phyloP scores from a whole-genome alignment of 2,329 filamentous ascomycete genomes.

The Fusarium sp. region DNA sequence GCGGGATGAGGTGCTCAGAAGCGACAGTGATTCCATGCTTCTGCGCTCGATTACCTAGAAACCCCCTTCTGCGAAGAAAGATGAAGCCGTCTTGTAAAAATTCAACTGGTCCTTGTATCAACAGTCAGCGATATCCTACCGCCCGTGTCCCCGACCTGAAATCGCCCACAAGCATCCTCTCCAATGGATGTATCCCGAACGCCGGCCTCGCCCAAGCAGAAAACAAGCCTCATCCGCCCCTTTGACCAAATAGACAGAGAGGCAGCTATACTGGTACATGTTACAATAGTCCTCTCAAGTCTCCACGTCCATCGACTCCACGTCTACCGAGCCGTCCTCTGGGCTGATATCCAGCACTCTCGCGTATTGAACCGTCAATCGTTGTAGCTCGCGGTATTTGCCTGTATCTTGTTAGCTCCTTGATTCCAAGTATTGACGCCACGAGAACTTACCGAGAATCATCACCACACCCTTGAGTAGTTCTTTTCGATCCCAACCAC shows the following conservation, averaged over 20 bases:
- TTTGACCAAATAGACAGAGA: not conserved
- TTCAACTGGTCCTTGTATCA: constrained; percentile 27
- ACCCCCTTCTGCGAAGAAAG: not conserved
- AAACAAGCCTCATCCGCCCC: constrained; percentile 10
- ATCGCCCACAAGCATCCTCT: constrained; percentile 18
- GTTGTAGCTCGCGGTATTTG: constrained; percentile 94
- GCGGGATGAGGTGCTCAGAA: not conserved
- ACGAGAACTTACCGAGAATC: constrained; percentile 79
- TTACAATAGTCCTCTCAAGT: constrained; percentile 35
- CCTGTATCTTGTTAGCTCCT: constrained; percentile 65
- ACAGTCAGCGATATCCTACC: constrained; percentile 34
- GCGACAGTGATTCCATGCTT: constrained; percentile 24
- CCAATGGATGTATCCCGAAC: constrained; percentile 30
- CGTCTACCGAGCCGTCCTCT: constrained; percentile 58
- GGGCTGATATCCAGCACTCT: constrained; percentile 76
- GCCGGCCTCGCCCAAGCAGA: constrained; percentile 29
- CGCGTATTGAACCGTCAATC: constrained; percentile 95
- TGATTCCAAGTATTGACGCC: not conserved
- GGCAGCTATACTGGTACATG: constrained; percentile 37
- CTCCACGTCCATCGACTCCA: constrained; percentile 59
- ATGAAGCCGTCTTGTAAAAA: not conserved
- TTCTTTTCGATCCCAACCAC: constrained; percentile 91
- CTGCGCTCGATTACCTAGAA: constrained; percentile 6
- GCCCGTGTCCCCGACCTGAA: constrained; percentile 12
- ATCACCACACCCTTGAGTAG: constrained; percentile 91